Base-by-base conservation (phyloP, 2,329 filamentous ascomycete genomes). In the Coniochaeta prunicola region DNA sequence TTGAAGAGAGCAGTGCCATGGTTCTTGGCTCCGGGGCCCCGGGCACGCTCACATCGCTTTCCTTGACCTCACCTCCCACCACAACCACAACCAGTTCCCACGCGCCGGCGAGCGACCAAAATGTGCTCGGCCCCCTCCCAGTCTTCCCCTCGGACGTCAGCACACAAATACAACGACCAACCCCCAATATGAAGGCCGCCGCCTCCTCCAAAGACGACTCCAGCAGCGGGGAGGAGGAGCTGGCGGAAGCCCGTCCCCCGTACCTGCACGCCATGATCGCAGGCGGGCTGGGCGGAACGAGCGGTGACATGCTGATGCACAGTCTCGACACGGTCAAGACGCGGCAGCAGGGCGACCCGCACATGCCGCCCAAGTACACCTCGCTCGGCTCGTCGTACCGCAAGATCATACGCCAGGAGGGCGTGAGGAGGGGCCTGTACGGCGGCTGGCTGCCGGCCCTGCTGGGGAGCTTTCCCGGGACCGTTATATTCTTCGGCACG, bases 241-340 rank as follows among this genome's bases (percentile, higher is more conserved):
- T 79, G 62, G n/a, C n/a, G n/a, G 81, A 84, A 70, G 76, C 74
- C 64, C 80, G 85, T 63, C 83, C 85, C 63, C 84, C 84, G 59
- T 86, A 85, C 69, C 68, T 85, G 65, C 82, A 96, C 91, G 87
- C 90, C 71, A 99, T 97, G 92, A 81, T 99, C 69, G 94, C 94
- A 34, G 94, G 94, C 69, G 94, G 93, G 61, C 79, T 96, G 57
- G 94, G 96, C 69, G 94, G 94, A 57, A 92, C 90, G 17, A 96
- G 89, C 59, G 94, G 96, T 60, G 94, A 99, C 74, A 89, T 99
- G 83, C 79, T 99, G 65, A 99, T 99, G 94, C 94, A 99, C 77
- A 97, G 93, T 53, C 83, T 99, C 69, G 94, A 99, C 74, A 99
- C 94, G 0, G 94, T 99, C 68, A 99, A 99, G 77, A 99, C 94